A percentile compares a stretch with the other conserved stretches of the same genome.
phyloP scores from a whole-genome alignment of 192 early-diverging fungal genomes.

The Ambispora gerdemannii region DNA sequence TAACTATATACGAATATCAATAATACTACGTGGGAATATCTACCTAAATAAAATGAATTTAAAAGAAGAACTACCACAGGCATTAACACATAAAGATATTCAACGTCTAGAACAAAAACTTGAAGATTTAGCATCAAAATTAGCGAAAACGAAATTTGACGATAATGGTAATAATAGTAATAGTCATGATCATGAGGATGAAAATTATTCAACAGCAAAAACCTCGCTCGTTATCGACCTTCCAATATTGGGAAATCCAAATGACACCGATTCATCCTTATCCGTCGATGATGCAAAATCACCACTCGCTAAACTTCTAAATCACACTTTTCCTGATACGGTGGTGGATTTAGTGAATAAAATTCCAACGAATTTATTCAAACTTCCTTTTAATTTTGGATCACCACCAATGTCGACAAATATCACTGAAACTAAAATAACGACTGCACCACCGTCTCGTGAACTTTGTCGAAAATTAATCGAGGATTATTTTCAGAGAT shows the following conservation, averaged over 20 bases:
- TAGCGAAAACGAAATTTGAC: background rate
- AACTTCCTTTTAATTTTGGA: background rate
- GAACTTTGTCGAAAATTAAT: constrained; percentile 25
- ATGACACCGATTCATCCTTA: background rate
- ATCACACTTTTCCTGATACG: constrained; percentile 22
- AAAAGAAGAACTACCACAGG: too few species aligned
- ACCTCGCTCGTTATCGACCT: constrained; percentile 15
- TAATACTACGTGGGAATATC: too few species aligned
- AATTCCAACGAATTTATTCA: background rate
- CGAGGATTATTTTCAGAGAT: constrained; percentile 12
- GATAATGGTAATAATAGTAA: too few species aligned
- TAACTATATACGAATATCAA: too few species aligned
- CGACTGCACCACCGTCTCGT: background rate
- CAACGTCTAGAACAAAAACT: constrained; percentile 8
- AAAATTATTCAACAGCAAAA: background rate
- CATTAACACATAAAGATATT: too few species aligned
- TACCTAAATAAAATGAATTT: too few species aligned
- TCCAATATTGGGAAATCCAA: constrained; percentile 4
- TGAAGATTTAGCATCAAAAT: background rate
- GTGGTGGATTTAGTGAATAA: constrained; percentile 27
- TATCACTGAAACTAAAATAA: background rate
- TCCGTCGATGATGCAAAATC: background rate
- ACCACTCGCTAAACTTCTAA: background rate
- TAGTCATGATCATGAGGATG: background rate
- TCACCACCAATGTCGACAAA: background rate